Evolutionary conservation across 164 flowering plant genomes (phyloP), one percentile per base, ranked within the genome.

Genomic region (Aristolochia contorta): DNA sequence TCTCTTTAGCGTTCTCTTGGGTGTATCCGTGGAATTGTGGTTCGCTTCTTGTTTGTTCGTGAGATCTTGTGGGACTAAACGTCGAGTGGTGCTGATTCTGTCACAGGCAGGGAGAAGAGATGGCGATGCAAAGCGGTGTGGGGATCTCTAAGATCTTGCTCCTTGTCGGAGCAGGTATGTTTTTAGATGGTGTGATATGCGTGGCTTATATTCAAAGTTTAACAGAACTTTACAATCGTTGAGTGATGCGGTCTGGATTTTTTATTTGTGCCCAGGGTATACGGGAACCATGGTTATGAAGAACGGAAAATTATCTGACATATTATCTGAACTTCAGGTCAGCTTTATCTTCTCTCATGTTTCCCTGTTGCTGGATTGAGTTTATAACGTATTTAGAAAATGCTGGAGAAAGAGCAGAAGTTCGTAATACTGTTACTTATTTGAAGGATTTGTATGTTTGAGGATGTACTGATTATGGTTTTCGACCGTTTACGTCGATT

Each of bases 51-150:
- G 1, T 37, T 8, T 10, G 12, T 37, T 37, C 43, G 43, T 37
- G 9, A 37, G 43, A 37, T 37, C 43, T 37, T 10, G 43, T 6
- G 43, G 0, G 7, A 37, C 7, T 37, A 37, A 37, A 37, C 43
- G 9, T 37, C 7, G 12, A 37, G 43, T 37, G 12, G 9, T 10
- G 43, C 12, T 37, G 43, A 37, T 37, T 37, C 43, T 10, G 43
- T 37, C 43, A 37, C 43, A 53, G 56, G 30, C 30, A 23, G 32
- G 14, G 56, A 27, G 27, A 53, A 56, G 60, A 20, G 24, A 84
- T 86, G 96, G 93, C 96, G 65, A 69, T 83, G 85, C 94, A 82
- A 61, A 30, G 80, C n/a, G 86, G 90, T 41, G 57, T 89, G 0
- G 87, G 95, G 27, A 48, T 87, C 24, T 79, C 89, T 1, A 80